Evolutionary conservation across 805 yeast species (phyloP).

Genomic region (Nakazawaea ambrosiae): DNA sequence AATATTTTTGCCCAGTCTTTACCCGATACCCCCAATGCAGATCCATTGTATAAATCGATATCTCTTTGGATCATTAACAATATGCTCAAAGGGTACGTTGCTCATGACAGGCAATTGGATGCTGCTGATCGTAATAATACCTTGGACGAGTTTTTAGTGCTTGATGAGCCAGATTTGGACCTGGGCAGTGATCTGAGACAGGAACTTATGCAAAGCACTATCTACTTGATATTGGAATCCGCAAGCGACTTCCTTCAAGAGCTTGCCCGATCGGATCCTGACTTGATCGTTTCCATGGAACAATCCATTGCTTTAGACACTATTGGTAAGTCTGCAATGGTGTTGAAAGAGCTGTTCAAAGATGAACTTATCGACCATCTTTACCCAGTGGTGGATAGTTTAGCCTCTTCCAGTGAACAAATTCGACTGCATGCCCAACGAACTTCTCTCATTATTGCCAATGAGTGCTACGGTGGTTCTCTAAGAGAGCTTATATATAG

Average conservation of each 20-base stretch:
- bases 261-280: slow-evolving; percentile 14
- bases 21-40: background rate
- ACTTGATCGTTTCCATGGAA: slow-evolving; percentile 19
- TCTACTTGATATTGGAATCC: slow-evolving; percentile 26
- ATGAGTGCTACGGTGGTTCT: slow-evolving; percentile 47
- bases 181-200: no score
- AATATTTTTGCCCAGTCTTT: background rate
- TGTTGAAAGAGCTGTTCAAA: slow-evolving; percentile 32
- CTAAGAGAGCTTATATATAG: slow-evolving; percentile 48
- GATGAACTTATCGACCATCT: slow-evolving; percentile 63
- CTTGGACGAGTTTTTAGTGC: slow-evolving; percentile 19
- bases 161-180: no score
- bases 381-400: slow-evolving; percentile 64
- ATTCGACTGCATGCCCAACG: slow-evolving; percentile 45
- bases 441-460: slow-evolving; percentile 45
- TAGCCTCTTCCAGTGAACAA: slow-evolving; percentile 48
- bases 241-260: slow-evolving; percentile 37
- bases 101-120: no score
- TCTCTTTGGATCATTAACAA: slow-evolving; percentile 33
- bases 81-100: slow-evolving; percentile 20
- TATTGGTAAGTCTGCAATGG: slow-evolving; percentile 25
- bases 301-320: slow-evolving; percentile 38
- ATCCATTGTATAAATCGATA: slow-evolving; percentile 18
- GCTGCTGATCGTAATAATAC: background rate
- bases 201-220: no score